Conservation (phyloP, 352 stramenopile species). For the Blastocystis sp. region DNA sequence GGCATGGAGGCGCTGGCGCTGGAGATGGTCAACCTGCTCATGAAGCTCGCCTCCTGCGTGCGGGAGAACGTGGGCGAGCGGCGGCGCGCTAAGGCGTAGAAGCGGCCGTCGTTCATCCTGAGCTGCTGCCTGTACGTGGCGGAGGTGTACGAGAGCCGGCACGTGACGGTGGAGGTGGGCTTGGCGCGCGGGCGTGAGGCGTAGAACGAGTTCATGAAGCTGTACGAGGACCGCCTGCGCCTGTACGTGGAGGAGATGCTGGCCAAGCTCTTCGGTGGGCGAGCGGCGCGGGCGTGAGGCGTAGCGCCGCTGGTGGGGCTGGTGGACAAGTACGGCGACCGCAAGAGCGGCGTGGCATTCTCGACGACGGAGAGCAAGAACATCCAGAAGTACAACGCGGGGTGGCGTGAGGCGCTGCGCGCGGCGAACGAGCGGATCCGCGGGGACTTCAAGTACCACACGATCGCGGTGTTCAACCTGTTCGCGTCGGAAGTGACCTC, state of each 20-base stretch:
- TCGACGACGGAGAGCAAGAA: conserved; percentile 29
- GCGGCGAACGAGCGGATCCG: conserved; percentile 22
- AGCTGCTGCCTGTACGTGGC: conserved; percentile 45
- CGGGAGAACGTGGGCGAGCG: conserved; percentile 25
- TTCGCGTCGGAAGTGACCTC: conserved; percentile 41
- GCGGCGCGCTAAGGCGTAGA: neutral
- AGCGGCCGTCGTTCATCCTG: conserved; percentile 38
- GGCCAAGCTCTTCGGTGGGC: conserved; percentile 38
- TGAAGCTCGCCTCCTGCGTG: conserved; percentile 53
- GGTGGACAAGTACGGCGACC: conserved; percentile 29
- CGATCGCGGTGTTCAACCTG: conserved; percentile 12
- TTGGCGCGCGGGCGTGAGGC: neutral
- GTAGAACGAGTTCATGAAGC: conserved; percentile 27
- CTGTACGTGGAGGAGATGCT: conserved; percentile 53
- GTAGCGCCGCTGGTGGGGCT: conserved; percentile 8
- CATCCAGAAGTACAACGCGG: conserved; percentile 8
- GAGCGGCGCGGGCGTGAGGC: neutral
- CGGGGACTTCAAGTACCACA: conserved; percentile 42
- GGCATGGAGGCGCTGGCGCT: neutral
- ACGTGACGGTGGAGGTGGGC: conserved; percentile 14
- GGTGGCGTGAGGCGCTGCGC: conserved; percentile 16
- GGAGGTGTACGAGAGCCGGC: conserved; percentile 21
- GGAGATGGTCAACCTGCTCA: conserved; percentile 57
- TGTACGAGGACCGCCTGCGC: conserved; percentile 44
- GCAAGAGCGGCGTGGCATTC: neutral